phyloP scores from a whole-genome alignment of 106 monocot species.

The Dactylorhiza incarnata region DNA sequence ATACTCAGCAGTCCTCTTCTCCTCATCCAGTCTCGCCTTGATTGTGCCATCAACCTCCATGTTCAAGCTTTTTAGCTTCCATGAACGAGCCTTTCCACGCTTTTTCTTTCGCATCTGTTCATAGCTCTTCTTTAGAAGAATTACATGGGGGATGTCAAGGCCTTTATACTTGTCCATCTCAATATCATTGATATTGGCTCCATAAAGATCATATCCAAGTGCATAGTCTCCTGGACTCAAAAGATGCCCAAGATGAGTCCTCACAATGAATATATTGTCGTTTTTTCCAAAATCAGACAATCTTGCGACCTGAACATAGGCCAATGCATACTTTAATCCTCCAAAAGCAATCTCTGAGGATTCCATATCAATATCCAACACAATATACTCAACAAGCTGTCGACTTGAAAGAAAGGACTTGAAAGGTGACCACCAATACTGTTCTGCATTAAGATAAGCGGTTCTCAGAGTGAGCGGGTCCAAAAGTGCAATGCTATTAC shows the following conservation, averaged over 20 bases:
- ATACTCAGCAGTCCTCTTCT: slow-evolving; percentile 65
- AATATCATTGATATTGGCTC: slow-evolving; percentile 60
- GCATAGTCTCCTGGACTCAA: slow-evolving; percentile 69
- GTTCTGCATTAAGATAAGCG: slow-evolving; percentile 33
- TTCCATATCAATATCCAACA: slow-evolving; percentile 35
- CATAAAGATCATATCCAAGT: slow-evolving; percentile 78
- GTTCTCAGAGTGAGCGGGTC: slow-evolving; percentile 38
- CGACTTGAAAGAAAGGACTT: slow-evolving; percentile 34
- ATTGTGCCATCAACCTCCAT: slow-evolving; percentile 48
- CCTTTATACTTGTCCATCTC: slow-evolving; percentile 62
- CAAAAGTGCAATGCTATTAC: slow-evolving; percentile 24
- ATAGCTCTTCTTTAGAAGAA: slow-evolving; percentile 85
- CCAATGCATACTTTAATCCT: slow-evolving; percentile 47
- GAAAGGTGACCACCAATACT: slow-evolving; percentile 55
- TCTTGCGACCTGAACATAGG: slow-evolving; percentile 59
- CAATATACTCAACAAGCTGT: slow-evolving; percentile 53
- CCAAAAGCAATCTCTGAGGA: slow-evolving; percentile 28
- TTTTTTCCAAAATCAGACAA: slow-evolving; percentile 69
- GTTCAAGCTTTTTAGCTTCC: slow-evolving; percentile 71
- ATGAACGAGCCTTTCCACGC: slow-evolving; percentile 43
- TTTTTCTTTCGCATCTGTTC: slow-evolving; percentile 49
- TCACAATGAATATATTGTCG: slow-evolving; percentile 49
- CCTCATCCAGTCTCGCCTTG: slow-evolving; percentile 36
- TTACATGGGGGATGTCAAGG: slow-evolving; percentile 35
- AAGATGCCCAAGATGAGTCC: slow-evolving; percentile 71